A percentile compares a stretch with the other conserved stretches of the same genome.
Conservation (phyloP, 371 early-diverging fungal genomes). For the Catenaria anguillulae region DNA sequence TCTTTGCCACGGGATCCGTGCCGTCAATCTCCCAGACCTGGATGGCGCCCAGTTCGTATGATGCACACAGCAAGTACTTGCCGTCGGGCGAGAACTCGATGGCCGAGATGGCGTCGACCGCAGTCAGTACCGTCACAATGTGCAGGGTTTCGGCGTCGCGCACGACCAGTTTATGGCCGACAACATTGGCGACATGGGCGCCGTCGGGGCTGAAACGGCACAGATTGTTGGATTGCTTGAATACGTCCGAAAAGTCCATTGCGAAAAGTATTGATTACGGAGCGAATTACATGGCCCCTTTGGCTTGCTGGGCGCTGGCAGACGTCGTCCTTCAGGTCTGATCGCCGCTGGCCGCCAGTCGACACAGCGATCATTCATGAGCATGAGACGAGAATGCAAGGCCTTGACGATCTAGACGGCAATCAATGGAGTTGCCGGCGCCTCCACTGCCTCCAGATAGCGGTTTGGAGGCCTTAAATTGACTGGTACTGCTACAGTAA, state of each 20-base stretch:
- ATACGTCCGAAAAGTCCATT: constrained; percentile 53
- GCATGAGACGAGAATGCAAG: too few relatives aligned
- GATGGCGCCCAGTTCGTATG: constrained; percentile 29
- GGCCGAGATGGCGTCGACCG: constrained; percentile 30
- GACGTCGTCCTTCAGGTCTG: too few relatives aligned
- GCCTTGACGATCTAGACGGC: too few relatives aligned
- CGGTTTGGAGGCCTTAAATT: too few relatives aligned
- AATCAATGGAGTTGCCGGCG: too few relatives aligned
- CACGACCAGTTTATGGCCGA: constrained; percentile 53
- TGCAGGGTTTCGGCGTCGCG: constrained; percentile 47
- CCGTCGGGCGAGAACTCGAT: constrained; percentile 56
- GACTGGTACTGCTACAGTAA: too few relatives aligned
- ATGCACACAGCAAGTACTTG: constrained; percentile 36
- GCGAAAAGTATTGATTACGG: too few relatives aligned
- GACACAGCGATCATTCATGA: too few relatives aligned
- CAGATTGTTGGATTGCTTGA: constrained; percentile 44
- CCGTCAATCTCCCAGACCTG: constrained; percentile 40
- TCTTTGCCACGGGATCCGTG: constrained; percentile 31
- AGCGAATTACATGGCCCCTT: too few relatives aligned
- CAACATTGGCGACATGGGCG: constrained; percentile 46
- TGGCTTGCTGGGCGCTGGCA: too few relatives aligned
- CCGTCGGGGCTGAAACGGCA: constrained; percentile 49
- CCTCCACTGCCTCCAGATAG: too few relatives aligned
- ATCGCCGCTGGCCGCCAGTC: too few relatives aligned
- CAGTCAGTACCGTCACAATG: constrained; percentile 35